Percentiles rank a stretch among this genome's conserved stretches.
Conservation (phyloP, 495 filamentous ascomycete genomes). For the Geoglossum glabrum region DNA sequence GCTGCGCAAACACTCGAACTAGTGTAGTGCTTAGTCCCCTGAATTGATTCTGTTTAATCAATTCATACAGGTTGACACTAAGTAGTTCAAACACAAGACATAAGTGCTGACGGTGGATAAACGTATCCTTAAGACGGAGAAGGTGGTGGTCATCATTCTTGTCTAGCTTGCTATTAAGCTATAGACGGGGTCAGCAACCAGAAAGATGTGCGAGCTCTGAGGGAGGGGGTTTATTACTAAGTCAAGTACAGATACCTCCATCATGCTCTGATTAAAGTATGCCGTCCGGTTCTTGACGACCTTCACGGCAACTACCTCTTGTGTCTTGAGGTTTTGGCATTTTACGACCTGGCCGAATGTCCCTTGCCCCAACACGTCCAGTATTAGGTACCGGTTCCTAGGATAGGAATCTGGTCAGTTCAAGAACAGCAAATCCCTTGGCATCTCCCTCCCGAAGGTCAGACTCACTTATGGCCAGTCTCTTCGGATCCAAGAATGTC, state of each 20-base stretch:
- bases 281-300: slow-evolving; percentile 98
- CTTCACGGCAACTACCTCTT: slow-evolving; percentile 97
- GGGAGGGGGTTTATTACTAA: slow-evolving; percentile 36
- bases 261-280: slow-evolving; percentile 99
- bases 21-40: slow-evolving; percentile 91
- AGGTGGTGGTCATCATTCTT: slow-evolving; percentile 99
- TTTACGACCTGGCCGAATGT: slow-evolving; percentile 99
- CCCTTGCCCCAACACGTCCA: slow-evolving; percentile 93
- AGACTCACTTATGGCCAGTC: slow-evolving; percentile 75
- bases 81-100: slow-evolving; percentile 95
- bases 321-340: slow-evolving; percentile 94
- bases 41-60: slow-evolving; percentile 99
- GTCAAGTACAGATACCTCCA: slow-evolving; percentile 97
- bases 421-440: neutral
- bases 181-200: slow-evolving; percentile 14
- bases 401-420: neutral
- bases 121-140: slow-evolving; percentile 88
- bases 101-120: slow-evolving; percentile 94
- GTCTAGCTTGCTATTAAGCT: slow-evolving; percentile 96
- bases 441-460: neutral
- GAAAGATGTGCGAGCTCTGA: neutral
- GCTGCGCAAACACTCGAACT: slow-evolving; percentile 94
- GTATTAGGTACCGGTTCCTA: slow-evolving; percentile 92
- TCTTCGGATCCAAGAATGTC: slow-evolving; percentile 97
- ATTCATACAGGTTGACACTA: slow-evolving; percentile 93